Conservation (phyloP, 1,284 basidiomycete species). For the Uromyces viciae-fabae region DNA sequence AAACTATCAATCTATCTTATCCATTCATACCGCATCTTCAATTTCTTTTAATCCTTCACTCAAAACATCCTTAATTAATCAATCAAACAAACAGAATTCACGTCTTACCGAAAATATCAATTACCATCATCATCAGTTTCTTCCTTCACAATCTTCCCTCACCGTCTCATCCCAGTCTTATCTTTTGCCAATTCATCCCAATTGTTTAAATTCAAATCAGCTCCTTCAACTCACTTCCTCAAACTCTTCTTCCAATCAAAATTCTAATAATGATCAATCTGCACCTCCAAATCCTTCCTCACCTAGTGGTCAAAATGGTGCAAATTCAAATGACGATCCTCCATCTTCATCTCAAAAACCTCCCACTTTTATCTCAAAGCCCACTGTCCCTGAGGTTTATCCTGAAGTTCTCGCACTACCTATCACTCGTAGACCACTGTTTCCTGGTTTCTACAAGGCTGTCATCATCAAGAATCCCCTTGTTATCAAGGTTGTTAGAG, state of each 20-base stretch:
- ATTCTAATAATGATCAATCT: slow-evolving; percentile 4
- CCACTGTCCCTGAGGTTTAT: slow-evolving; percentile 67
- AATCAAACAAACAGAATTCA: neutral
- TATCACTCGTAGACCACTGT: slow-evolving; percentile 89
- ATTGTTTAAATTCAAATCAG: slow-evolving; percentile 12
- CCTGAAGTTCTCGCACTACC: slow-evolving; percentile 93
- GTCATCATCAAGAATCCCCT: slow-evolving; percentile 84
- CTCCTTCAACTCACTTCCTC: slow-evolving; percentile 6
- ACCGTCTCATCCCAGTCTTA: neutral
- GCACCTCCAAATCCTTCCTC: slow-evolving; percentile 12
- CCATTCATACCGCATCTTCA: neutral
- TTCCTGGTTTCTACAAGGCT: slow-evolving; percentile 97
- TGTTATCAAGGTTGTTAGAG: slow-evolving; percentile 90
- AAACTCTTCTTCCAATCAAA: slow-evolving; percentile 10
- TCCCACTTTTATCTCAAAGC: slow-evolving; percentile 31
- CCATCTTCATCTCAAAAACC: slow-evolving; percentile 30
- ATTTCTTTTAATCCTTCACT: neutral
- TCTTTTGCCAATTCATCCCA: neutral
- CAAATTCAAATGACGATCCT: slow-evolving; percentile 29
- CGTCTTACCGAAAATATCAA: neutral
- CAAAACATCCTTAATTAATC: neutral
- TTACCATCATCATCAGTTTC: neutral
- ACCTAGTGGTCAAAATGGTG: slow-evolving; percentile 5
- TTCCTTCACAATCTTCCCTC: neutral
- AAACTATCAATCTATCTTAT: neutral